Base-by-base conservation (phyloP, 495 filamentous ascomycete genomes). In the Neurospora cerealis region DNA sequence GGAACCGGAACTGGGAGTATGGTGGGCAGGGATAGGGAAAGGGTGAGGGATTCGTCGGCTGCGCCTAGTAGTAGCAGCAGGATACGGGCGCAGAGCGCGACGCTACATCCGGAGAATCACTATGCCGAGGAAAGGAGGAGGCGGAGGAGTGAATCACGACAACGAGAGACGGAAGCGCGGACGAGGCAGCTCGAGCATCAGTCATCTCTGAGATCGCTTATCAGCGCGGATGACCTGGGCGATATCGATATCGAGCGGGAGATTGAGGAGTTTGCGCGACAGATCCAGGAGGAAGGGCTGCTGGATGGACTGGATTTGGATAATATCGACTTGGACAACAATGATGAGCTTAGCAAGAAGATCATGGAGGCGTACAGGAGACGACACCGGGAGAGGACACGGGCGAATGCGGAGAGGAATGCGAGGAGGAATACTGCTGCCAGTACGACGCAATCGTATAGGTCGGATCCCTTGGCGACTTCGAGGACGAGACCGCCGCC, bases 201-300 rank as follows among this genome's bases (percentile, higher is more conserved):
- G 82, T 89, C 91, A 0, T 96, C 93, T 74, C 84, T 97, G 76
- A 85, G 94, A 72, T 95, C 91, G n/a, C 78, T 97, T 75, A 86
- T 97, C 72, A 93, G 91, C 75, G 83, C 89, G 15, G 92, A 91
- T 1, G 92, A 94, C 75, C 79, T 91, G n/a, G 92, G 92, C 77
- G 86, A 87, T 24, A 83, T 85, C 66, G 93, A 94, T 72, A 87
- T 96, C 78, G 91, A 96, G 80, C 75, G 80, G 46, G 85, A 87
- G 75, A 85, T 87, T 73, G 93, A 95, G 77, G 94, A 96, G 79
- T 97, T 97, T 74, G 84, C 95, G 75, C 86, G 92, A 46, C 93
- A 96, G 81, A 97, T 97, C 70, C 88, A 94, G 74, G 93, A 95
- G 76, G 94, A 97, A 76, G 94, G 94, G 0, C 80, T 97, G 70